phyloP scores from a whole-genome alignment of 2,329 filamentous ascomycete genomes.

The Cyclaneusma minus region DNA sequence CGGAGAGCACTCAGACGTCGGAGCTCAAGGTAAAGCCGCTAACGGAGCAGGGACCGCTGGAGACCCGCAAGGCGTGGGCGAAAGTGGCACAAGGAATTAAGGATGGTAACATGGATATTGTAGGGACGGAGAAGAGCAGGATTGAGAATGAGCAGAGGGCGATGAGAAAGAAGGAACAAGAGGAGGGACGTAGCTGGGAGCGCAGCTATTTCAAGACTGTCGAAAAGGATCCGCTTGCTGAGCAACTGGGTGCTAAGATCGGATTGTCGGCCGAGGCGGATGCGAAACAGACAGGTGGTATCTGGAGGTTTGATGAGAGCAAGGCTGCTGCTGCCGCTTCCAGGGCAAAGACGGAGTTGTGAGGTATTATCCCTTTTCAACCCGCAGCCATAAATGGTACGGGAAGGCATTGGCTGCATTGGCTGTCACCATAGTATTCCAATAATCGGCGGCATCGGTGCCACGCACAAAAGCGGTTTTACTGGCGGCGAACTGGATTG shows the following conservation, averaged over 20 bases:
- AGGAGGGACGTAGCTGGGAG: conserved; percentile 65
- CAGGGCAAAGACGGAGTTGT: too few species aligned
- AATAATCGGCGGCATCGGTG: too few species aligned
- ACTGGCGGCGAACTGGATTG: too few species aligned
- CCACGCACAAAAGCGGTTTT: too few species aligned
- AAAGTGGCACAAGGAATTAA: conserved; percentile 72
- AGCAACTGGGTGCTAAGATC: conserved; percentile 24
- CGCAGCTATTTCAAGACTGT: conserved; percentile 62
- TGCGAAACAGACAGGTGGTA: conserved; percentile 49
- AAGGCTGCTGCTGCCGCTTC: conserved; percentile 14
- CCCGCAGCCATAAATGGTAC: too few species aligned
- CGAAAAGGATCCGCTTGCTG: conserved; percentile 27
- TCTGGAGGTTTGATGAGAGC: conserved; percentile 51
- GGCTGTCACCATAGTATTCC: too few species aligned
- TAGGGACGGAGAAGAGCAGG: conserved; percentile 64
- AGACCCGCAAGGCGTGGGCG: conserved; percentile 76
- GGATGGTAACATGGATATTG: conserved; percentile 70
- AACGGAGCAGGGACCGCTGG: conserved; percentile 70
- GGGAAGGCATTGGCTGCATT: too few species aligned
- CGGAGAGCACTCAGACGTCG: conserved; percentile 40
- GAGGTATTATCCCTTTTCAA: too few species aligned
- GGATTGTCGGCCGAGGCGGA: conserved; percentile 30
- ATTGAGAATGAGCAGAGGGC: conserved; percentile 83
- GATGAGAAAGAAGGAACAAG: conserved; percentile 56
- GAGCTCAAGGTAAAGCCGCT: conserved; percentile 57